Conservation (phyloP, 345 rosid species). For the Euphorbia peplus region DNA sequence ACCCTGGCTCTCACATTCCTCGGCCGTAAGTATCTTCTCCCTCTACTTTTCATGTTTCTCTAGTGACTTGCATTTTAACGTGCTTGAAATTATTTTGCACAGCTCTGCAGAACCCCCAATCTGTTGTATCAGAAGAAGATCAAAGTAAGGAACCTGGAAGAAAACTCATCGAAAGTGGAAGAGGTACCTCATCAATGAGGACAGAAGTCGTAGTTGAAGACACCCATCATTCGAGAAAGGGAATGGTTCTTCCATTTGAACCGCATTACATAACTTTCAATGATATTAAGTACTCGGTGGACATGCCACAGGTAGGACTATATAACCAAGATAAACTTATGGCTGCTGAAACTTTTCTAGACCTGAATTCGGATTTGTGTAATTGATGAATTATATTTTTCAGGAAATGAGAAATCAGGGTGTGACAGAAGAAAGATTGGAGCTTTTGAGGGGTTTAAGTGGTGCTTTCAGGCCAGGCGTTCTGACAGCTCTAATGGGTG, state of each 20-base stretch:
- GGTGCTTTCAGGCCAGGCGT: constrained; percentile 88
- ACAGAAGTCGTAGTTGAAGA: background rate
- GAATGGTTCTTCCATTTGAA: constrained; percentile 76
- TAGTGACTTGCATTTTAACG: background rate
- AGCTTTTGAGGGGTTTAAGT: constrained; percentile 61
- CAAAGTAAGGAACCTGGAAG: background rate
- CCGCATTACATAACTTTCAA: constrained; percentile 59
- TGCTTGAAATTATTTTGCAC: constrained; percentile 1
- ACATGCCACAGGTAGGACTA: constrained; percentile 64
- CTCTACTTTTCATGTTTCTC: background rate
- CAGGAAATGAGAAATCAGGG: constrained; percentile 62
- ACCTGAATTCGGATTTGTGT: background rate
- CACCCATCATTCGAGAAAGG: constrained; percentile 31
- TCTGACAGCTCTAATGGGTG: constrained; percentile 80
- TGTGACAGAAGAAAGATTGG: constrained; percentile 50
- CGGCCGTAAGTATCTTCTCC: constrained; percentile 40
- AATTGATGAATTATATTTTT: constrained; percentile 3
- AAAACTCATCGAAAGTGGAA: background rate
- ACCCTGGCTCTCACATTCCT: constrained; percentile 49
- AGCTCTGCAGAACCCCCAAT: constrained; percentile 58
- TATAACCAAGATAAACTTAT: too few species aligned
- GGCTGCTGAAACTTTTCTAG: background rate
- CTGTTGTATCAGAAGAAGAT: constrained; percentile 31
- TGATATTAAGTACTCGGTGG: constrained; percentile 56
- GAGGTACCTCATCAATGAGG: background rate